Base-by-base conservation (phyloP, 1,284 basidiomycete genomes). In the Microbotryomycetes sp. region DNA sequence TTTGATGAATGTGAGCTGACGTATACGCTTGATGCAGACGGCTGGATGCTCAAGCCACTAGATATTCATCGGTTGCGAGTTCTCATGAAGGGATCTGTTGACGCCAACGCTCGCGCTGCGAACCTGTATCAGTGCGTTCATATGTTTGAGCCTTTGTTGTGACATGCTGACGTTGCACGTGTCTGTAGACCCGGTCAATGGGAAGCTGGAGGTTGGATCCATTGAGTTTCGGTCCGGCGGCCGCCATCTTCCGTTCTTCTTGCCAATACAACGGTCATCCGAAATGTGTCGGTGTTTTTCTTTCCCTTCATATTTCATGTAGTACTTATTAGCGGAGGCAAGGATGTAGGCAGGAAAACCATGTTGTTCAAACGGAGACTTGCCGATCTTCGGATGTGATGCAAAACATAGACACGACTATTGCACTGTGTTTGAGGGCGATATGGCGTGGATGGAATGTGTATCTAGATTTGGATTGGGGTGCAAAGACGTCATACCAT, bases 61-160 rank as follows among this genome's bases (percentile, higher is more conserved):
- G 68, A 70, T 29, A 70, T 70, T 35, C 62, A 67, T 62, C 80
- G 88, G 15, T 78, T 90, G 4, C 76, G 80, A 18, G 71, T 74
- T 2, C 79, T 90, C 27, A 73, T 90, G 31, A 75, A 76, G 13
- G 87, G 85, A 0, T 79, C 88, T 21, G 78, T 78, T 13, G 83
- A 88, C 67, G 71, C 75, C 1, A 68, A 68, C 0, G 81, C 83
- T 71, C 79, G 86, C 26, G 71, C 76, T 29, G 75, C 72, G 16
- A 83, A 87, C 68, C 74, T 84, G 0, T 89, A 89, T 73, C 35
- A 41, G 35, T 41, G 35, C 35, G 35, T 41, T n/a, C 35, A 41
- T 41, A 9, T 41, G 35, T 41, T 41, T 41, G 35, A 41, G 11
- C 35, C 35, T 41, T 41, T 41, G 9, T 41, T 41, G 11, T 11